phyloP scores from a whole-genome alignment of 352 stramenopile genomes.

The Phytophthora ramorum region DNA sequence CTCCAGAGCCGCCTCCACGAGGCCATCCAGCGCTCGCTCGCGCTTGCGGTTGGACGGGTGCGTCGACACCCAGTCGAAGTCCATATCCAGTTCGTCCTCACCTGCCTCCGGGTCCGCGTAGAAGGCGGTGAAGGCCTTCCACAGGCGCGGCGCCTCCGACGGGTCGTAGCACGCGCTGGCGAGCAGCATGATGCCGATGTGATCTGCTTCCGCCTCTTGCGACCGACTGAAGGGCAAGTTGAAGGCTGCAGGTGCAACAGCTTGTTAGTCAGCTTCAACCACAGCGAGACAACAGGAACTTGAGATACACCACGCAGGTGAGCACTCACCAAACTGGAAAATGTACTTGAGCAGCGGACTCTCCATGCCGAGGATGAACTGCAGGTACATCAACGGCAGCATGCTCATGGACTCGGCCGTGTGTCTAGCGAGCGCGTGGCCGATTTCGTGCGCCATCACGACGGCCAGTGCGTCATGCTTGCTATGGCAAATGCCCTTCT shows the following conservation, averaged over 20 bases:
- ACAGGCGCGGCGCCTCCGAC: slow-evolving; percentile 54
- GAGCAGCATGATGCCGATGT: slow-evolving; percentile 84
- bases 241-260: slow-evolving; percentile 42
- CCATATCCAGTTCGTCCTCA: slow-evolving; percentile 43
- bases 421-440: slow-evolving; percentile 67
- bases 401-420: slow-evolving; percentile 71
- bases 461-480: slow-evolving; percentile 73
- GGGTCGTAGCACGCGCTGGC: slow-evolving; percentile 78
- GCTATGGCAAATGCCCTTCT: slow-evolving; percentile 58
- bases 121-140: slow-evolving; percentile 49
- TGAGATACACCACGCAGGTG: slow-evolving; percentile 12
- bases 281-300: background rate
- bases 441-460: slow-evolving; percentile 75
- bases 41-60: slow-evolving; percentile 73
- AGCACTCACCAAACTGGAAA: slow-evolving; percentile 59
- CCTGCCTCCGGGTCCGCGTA: slow-evolving; percentile 38
- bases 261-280: slow-evolving; percentile 9
- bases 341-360: slow-evolving; percentile 70
- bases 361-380: slow-evolving; percentile 56
- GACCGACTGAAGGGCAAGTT: slow-evolving; percentile 72
- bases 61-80: slow-evolving; percentile 68
- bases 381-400: slow-evolving; percentile 55
- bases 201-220: slow-evolving; percentile 71
- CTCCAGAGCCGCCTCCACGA: slow-evolving; percentile 53
- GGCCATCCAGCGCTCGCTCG: slow-evolving; percentile 46